Base-by-base conservation (phyloP, 495 filamentous ascomycete genomes). In the Neurospora sp. region DNA sequence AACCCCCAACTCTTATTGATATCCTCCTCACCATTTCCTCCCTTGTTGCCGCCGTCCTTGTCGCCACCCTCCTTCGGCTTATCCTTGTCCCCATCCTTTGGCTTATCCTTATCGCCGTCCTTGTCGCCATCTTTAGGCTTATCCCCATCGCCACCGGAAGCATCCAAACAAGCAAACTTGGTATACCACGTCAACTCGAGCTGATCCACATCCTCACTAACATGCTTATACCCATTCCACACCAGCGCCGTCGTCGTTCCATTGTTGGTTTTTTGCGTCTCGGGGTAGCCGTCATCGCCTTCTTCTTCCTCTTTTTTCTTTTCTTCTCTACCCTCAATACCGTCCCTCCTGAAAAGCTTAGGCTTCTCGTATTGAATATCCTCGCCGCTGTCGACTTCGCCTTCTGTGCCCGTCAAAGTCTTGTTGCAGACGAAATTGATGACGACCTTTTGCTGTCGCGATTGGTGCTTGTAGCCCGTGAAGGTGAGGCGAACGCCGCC, bases 161-260 rank as follows among this genome's bases (percentile, higher is more conserved):
- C 54, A 66, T 66, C 54, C 54, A 66, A 35, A 82, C 96, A 99
- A 0, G 92, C 95, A 78, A 92, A 90, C 78, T 93, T 92, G 14
- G 96, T 97, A 75, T 84, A 82, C 96, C 96, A 99, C 74, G 91
- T 88, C 78, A 99, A 80, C 71, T 86, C 87, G 72, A 99, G 79
- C 18, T 92, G 83, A 69, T 88, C 85, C 31, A 78, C 72, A 12
- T 85, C 81, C 18, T 85, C 81, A 5, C 82, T 80, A 9, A 85
- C 84, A 41, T 86, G 87, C 71, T 87, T 83, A 79, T 95, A 97
- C 74, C 89, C 88, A 72, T 92, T 84, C 80, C 92, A 95, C 69
- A 89, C 82, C 70, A 98, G 82, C 78, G 91, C 94, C 12, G 86
- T 85, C 5, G 84, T 79, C 9, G 85, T 84, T 72, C 79, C 83